These are phyloP conservation scores for Macrophomina pseudophaseolina DNA, from an alignment of 2,329 filamentous ascomycete species.

Conservation along the genomic window DNA sequence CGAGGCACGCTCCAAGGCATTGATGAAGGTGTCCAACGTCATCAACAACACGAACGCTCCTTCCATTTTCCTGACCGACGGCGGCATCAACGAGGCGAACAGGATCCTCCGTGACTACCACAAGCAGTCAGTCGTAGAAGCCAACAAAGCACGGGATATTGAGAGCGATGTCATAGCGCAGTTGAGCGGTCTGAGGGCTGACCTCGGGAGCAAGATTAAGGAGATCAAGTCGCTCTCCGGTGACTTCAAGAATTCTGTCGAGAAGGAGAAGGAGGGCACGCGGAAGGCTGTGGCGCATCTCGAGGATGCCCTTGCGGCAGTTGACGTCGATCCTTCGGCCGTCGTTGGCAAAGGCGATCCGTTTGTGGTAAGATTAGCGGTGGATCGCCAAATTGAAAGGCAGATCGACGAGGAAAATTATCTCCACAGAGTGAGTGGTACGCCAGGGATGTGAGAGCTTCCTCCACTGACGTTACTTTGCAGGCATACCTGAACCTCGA, in stretches of 20 bases:
- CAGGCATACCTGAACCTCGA: slow-evolving; percentile 95
- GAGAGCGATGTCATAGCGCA: slow-evolving; percentile 90
- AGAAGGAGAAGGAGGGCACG: slow-evolving; percentile 90
- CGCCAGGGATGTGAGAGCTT: not conserved
- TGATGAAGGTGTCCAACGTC: slow-evolving; percentile 81
- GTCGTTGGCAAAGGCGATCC: slow-evolving; percentile 89
- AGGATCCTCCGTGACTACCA: slow-evolving; percentile 83
- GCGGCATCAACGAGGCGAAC: slow-evolving; percentile 86
- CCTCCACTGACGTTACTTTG: slow-evolving; percentile 26
- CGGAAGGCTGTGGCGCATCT: slow-evolving; percentile 77
- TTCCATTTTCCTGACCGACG: slow-evolving; percentile 74
- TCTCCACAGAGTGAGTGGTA: slow-evolving; percentile 75
- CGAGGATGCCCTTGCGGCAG: slow-evolving; percentile 80
- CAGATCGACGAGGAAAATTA: slow-evolving; percentile 99
- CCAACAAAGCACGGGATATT: slow-evolving; percentile 87
- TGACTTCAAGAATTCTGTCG: slow-evolving; percentile 96
- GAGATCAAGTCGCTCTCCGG: slow-evolving; percentile 93
- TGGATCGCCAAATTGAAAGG: slow-evolving; percentile 87
- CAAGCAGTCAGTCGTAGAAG: slow-evolving; percentile 76
- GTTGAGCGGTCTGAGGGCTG: slow-evolving; percentile 81
- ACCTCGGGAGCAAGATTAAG: slow-evolving; percentile 95
- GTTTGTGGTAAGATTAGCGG: slow-evolving; percentile 81
- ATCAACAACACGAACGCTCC: slow-evolving; percentile 81
- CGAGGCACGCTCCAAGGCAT: slow-evolving; percentile 80
- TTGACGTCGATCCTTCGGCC: slow-evolving; percentile 75